Conservation (phyloP, 2,329 filamentous ascomycete genomes). For the Monosporascus sp. region DNA sequence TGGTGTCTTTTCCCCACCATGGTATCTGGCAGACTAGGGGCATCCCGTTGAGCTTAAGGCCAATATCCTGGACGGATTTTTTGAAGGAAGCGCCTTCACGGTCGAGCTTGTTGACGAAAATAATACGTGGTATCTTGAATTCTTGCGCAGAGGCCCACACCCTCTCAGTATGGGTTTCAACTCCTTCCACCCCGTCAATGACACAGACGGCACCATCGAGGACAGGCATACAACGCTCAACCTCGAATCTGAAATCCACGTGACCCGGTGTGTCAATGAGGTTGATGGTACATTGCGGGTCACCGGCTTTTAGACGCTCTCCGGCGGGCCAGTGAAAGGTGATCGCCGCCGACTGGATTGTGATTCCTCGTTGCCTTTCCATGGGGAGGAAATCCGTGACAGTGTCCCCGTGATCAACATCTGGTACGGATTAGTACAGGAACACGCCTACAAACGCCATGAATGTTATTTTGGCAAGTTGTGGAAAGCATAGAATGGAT, state of each 20-base stretch:
- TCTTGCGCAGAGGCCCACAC: conserved; percentile 89
- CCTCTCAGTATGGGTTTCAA: conserved; percentile 94
- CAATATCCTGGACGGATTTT: conserved; percentile 80
- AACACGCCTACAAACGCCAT: not conserved
- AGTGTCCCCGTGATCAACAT: conserved; percentile 94
- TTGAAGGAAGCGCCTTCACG: conserved; percentile 79
- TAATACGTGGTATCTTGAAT: conserved; percentile 77
- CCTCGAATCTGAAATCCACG: conserved; percentile 96
- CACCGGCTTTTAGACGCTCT: conserved; percentile 26
- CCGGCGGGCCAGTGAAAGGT: conserved; percentile 81
- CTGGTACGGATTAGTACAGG: conserved; percentile 32
- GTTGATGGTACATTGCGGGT: conserved; percentile 58
- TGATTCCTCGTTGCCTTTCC: conserved; percentile 88
- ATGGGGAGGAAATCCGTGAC: conserved; percentile 95
- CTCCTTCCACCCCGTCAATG: conserved; percentile 85
- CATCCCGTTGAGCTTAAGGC: conserved; percentile 72
- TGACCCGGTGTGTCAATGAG: conserved; percentile 96
- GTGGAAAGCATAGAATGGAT: conserved; percentile 2
- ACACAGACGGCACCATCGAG: conserved; percentile 91
- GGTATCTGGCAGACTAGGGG: conserved; percentile 92
- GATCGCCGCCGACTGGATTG: conserved; percentile 94
- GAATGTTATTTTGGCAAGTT: not conserved
- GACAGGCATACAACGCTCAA: conserved; percentile 81
- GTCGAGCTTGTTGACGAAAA: conserved; percentile 83
- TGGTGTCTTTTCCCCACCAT: conserved; percentile 80